Base-by-base conservation (phyloP, 2,329 filamentous ascomycete genomes). In the Seiridium cupressi region DNA sequence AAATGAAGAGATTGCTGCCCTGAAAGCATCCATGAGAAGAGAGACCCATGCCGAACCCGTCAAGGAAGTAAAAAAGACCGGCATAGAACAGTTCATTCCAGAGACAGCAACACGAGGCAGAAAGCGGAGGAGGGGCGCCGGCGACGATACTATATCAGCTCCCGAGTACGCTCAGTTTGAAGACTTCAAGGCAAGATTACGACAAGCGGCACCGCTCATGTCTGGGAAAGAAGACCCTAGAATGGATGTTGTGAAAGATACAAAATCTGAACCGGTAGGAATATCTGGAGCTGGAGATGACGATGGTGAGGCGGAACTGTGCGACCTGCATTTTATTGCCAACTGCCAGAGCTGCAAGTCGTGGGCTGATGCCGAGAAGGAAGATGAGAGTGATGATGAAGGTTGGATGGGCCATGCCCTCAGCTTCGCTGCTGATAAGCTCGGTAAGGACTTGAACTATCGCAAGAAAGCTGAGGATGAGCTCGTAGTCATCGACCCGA, bases 301-400 rank as follows among this genome's bases (percentile, higher is more conserved):
- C 18, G 88, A 89, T 3, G 86, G 90, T 44, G 92, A 96, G 72
- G 88, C 87, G 3, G 83, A 83, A 55, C 81, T 96, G 3, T 99
- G 95, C 71, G 95, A 98, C 73, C 78, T 99, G 42, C 95, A 99
- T 73, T 99, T 98, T 74, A 96, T 99, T 64, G 91, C 90, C 54
- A 91, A 96, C 68, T 99, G 95, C 74, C 92, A 97, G 72, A 97
- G 92, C 49, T 98, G 95, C 74, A 87, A 86, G 61, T 85, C 89
- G 0, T 97, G 93, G 92, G 90, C 96, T 69, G 83, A 88, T 66
- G 81, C 80, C 36, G 69, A 62, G 46, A 85, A 81, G 3, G 79
- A 81, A 10, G 79, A 83, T 31, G 85, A 88, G 3, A 83, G 81
- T 65, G 84, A 86, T 61, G 86, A 86, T 54, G 81, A 84, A 54